phyloP scores from a whole-genome alignment of 306 rosid genomes.

The Pyrus communis region DNA sequence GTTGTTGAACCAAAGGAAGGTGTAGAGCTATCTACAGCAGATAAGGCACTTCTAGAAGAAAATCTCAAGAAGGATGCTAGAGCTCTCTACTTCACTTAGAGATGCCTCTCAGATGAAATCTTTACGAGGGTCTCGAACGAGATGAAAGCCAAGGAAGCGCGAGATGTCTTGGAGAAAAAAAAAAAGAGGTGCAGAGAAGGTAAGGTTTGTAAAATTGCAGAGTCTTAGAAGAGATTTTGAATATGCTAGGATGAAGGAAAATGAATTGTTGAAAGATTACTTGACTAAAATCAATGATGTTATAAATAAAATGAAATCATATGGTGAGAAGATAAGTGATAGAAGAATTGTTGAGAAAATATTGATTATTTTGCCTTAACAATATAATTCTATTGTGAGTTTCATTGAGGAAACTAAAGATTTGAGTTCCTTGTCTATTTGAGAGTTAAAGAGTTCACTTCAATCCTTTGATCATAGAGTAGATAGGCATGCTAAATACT shows the following conservation, averaged over 20 bases:
- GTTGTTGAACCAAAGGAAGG: not conserved
- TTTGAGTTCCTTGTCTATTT: not conserved
- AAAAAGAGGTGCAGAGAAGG: not conserved
- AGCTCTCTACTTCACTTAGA: not conserved
- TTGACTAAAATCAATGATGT: not conserved
- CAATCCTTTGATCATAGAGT: not conserved
- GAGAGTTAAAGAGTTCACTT: not conserved
- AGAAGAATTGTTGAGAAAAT: conserved; percentile 3
- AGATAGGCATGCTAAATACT: not conserved
- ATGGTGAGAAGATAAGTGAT: not conserved
- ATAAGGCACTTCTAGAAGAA: not conserved
- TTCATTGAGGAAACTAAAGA: conserved; percentile 1
- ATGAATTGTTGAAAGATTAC: not conserved
- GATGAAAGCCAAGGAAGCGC: not conserved
- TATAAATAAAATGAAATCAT: not conserved
- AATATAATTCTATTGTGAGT: not conserved
- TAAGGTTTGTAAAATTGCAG: not conserved
- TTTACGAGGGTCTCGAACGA: not conserved
- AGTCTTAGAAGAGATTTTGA: not conserved
- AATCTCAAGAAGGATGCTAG: not conserved
- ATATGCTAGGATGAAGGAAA: not conserved
- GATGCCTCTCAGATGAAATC: not conserved
- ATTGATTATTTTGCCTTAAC: not conserved
- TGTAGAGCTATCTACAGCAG: not conserved
- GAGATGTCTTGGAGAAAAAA: not conserved